phyloP scores from a whole-genome alignment of 1,139 yeast species.

The Yamadazyma spencermartinsiae region DNA sequence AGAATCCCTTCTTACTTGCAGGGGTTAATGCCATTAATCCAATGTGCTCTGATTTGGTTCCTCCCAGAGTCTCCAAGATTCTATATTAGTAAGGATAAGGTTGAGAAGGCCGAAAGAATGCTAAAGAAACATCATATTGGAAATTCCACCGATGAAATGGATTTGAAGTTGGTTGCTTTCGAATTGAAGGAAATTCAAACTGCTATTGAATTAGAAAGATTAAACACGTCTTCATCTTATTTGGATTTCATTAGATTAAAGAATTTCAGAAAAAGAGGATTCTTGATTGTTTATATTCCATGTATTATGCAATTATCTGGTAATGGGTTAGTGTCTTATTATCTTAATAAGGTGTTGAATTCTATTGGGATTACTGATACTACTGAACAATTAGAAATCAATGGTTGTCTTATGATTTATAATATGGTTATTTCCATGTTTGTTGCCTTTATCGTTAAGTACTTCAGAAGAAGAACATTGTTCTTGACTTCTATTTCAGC shows the following conservation, averaged over 20 bases:
- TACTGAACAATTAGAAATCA: constrained; percentile 45
- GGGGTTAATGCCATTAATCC: constrained; percentile 33
- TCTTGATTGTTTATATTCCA: constrained; percentile 33
- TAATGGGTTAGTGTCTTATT: constrained; percentile 53
- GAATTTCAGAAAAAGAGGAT: constrained; percentile 46
- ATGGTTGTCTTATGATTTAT: constrained; percentile 45
- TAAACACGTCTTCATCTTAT: constrained; percentile 28
- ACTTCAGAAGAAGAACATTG: constrained; percentile 46
- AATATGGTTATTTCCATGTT: constrained; percentile 36
- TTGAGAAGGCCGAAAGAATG: constrained; percentile 39
- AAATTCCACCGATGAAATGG: constrained; percentile 27
- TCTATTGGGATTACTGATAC: constrained; percentile 50
- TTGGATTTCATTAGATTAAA: constrained; percentile 34
- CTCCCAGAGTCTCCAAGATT: constrained; percentile 53
- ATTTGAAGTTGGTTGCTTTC: constrained; percentile 38
- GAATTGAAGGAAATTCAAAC: constrained; percentile 48
- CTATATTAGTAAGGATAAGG: constrained; percentile 36
- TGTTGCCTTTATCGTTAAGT: constrained; percentile 30
- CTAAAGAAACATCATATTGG: constrained; percentile 46
- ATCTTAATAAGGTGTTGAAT: constrained; percentile 46
- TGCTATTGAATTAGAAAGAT: constrained; percentile 37
- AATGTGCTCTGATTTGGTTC: constrained; percentile 26
- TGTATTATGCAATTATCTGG: constrained; percentile 51
- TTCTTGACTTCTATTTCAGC: constrained; percentile 35
- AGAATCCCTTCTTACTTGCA: constrained; percentile 50